Conservation (phyloP, 148 eudicot genomes). For the Dianthus caryophyllus region DNA sequence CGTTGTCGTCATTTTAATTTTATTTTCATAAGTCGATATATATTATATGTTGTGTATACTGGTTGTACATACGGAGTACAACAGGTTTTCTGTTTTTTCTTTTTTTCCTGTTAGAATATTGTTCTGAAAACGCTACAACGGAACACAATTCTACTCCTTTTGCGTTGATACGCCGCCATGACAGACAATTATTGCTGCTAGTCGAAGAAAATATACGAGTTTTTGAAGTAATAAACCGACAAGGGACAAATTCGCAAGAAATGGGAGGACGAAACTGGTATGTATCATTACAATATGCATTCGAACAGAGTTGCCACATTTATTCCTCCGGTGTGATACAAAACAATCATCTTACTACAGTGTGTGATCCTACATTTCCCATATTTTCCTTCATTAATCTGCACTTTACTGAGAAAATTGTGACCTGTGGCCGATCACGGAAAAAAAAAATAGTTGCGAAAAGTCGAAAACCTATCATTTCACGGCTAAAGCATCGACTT, state of each 20-base stretch:
- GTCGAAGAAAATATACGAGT: conserved; percentile 11
- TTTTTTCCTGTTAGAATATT: neutral
- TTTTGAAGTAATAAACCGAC: neutral
- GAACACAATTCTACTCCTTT: too few relatives aligned
- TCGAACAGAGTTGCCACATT: neutral
- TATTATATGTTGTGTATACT: too few relatives aligned
- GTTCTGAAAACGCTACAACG: neutral
- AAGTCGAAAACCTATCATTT: conserved; percentile 6
- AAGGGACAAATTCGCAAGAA: neutral
- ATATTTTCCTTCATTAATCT: neutral
- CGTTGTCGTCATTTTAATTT: too few relatives aligned
- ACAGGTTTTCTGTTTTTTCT: too few relatives aligned
- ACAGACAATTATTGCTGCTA: neutral
- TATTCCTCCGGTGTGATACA: conserved; percentile 12
- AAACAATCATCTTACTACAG: conserved; percentile 10
- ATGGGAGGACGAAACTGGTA: neutral
- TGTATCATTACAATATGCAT: conserved; percentile 9
- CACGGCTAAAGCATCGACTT: neutral
- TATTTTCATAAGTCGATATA: too few relatives aligned
- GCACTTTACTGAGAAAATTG: neutral
- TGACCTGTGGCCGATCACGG: conserved; percentile 2
- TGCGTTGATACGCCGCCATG: neutral
- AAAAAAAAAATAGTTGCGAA: conserved; percentile 4
- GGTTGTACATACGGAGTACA: too few relatives aligned
- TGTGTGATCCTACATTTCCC: conserved; percentile 4